Conservation (phyloP, 345 rosid genomes). For the Aethionema arabicum region DNA sequence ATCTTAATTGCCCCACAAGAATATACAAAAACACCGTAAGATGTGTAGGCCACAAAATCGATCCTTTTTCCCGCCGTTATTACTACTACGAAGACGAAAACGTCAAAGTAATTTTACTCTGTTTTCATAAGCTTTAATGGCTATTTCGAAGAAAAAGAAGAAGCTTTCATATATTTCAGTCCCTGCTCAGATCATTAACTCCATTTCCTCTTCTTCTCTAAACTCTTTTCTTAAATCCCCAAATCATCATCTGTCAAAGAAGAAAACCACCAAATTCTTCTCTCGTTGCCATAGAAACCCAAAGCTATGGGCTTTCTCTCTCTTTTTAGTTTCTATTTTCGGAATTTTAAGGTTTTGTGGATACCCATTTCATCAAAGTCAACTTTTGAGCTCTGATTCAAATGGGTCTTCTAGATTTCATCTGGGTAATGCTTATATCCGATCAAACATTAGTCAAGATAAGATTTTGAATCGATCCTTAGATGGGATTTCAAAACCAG, state of each 20-base stretch:
- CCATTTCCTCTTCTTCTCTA: constrained; percentile 59
- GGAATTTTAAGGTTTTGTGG: constrained; percentile 47
- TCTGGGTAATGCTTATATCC: constrained; percentile 33
- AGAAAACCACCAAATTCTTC: constrained; percentile 31
- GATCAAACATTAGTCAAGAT: constrained; percentile 13
- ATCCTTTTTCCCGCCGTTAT: constrained; percentile 35
- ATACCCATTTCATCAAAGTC: constrained; percentile 44
- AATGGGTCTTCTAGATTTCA: constrained; percentile 23
- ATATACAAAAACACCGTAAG: neutral
- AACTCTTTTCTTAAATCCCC: constrained; percentile 57
- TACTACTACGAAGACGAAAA: neutral
- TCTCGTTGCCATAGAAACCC: constrained; percentile 40
- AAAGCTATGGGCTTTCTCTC: constrained; percentile 51
- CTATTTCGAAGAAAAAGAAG: constrained; percentile 42
- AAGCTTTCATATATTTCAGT: constrained; percentile 54
- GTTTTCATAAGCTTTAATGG: constrained; percentile 36
- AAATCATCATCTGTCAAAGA: constrained; percentile 37
- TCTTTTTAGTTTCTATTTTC: constrained; percentile 57
- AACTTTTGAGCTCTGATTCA: constrained; percentile 31
- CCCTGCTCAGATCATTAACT: constrained; percentile 54
- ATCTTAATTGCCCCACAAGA: constrained; percentile 14
- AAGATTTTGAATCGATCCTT: constrained; percentile 21
- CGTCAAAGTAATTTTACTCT: no score
- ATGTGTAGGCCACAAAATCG: neutral
- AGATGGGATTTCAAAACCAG: constrained; percentile 17